Evolutionary conservation across 208 protist species (phyloP).

Genomic region (Wallacemonas sp.): DNA sequence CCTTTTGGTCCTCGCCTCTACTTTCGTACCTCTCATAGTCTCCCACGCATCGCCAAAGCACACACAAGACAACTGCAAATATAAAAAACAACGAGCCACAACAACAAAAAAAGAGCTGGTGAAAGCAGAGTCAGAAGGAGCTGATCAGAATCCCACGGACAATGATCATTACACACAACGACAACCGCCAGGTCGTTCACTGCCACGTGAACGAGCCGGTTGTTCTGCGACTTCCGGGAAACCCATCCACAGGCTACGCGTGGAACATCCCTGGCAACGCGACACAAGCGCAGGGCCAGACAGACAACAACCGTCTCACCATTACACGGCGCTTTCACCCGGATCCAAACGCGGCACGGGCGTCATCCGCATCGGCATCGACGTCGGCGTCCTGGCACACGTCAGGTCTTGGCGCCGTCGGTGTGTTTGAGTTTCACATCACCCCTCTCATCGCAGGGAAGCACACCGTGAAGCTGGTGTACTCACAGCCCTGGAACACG

Average conservation of each 20-base stretch:
- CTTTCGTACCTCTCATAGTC: too few species aligned
- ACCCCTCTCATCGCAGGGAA: background rate
- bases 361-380: too few species aligned
- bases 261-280: background rate
- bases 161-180: constrained; percentile 4
- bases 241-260: constrained; percentile 15
- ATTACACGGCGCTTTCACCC: too few species aligned
- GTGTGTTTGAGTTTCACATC: background rate
- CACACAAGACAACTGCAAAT: too few species aligned
- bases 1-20: too few species aligned
- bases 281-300: too few species aligned
- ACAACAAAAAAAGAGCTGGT: too few species aligned
- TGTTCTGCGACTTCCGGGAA: constrained; percentile 5
- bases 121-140: too few species aligned
- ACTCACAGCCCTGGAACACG: background rate
- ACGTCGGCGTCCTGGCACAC: background rate
- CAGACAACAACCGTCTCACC: too few species aligned
- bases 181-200: background rate
- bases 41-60: too few species aligned
- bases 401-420: background rate
- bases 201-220: background rate
- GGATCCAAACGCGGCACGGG: too few species aligned
- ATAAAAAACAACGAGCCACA: too few species aligned
- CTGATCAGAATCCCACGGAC: background rate
- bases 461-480: constrained; percentile 4